Evolutionary conservation across 805 yeast species (phyloP), one percentile per base, ranked within the genome.

Genomic region (Wickerhamiella domercqiae): DNA sequence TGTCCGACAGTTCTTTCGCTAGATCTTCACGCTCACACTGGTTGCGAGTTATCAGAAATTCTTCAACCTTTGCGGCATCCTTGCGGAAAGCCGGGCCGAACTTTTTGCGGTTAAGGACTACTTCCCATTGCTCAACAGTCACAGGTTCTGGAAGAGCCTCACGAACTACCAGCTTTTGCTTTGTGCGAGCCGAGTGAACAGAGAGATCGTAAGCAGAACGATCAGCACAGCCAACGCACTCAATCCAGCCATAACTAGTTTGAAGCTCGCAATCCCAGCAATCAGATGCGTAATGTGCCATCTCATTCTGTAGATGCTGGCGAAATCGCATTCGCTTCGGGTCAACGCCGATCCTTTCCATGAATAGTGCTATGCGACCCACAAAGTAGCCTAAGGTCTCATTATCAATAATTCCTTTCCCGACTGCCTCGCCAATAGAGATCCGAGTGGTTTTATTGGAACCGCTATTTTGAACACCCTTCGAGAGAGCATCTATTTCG

Each of bases 161-260:
- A 69, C 97, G 80, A 33, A 90, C 99, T 42, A 84, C 86, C 51
- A 90, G 67, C 63, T 84, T 87, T 66, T 83, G 95, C 62, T 83
- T 83, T 41, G 98, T 90, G 63, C 81, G 80, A 40, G 87, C 90
- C 32, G 96, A 64, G 59, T 90, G 99, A 44, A 93, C 98, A 35
- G 87, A 71, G 61, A 90, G 73, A 65, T 90, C 99, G 58, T 83
- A 90, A 30, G 99, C 99, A 33, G 94, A 81, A 68, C 99, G 76
- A 65, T 90, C 99, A 47, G 99, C 99, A 67, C 97, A 90, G 50
- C 99, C 99, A 58, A 90, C 96, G 75, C 98, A 93, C 67, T 90
- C 99, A 52, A 90, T 81, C 99, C 99, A 90, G 52, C 99, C 99
- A 53, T 83, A 90, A 24, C 95, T 82, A 31, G 95, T 77, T 51